These are phyloP conservation scores for Cercospora citrullina DNA, from an alignment of 2,329 filamentous ascomycete species.

Conservation along the genomic window DNA sequence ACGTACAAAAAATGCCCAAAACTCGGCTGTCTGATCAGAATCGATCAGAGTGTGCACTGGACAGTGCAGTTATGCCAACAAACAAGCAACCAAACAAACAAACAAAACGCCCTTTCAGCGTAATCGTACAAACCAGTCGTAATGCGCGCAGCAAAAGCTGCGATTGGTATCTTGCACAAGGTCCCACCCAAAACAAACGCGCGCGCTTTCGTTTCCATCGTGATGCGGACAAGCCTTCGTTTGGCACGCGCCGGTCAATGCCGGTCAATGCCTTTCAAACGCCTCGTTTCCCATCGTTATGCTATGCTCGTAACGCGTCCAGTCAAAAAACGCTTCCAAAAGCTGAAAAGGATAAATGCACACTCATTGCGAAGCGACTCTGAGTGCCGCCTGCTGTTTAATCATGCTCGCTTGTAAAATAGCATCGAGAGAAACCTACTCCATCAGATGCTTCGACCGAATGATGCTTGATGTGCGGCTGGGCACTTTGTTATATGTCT, in stretches of 20 bases:
- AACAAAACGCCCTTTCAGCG: neutral
- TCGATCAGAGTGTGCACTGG: neutral
- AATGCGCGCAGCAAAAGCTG: slow-evolving; percentile 13
- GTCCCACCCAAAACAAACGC: slow-evolving; percentile 2
- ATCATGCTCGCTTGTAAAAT: slow-evolving; percentile 12
- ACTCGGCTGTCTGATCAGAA: neutral
- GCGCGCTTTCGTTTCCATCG: slow-evolving; percentile 4
- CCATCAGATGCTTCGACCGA: slow-evolving; percentile 18
- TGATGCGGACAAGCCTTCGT: neutral
- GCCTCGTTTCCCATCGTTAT: slow-evolving; percentile 1
- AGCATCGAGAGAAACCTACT: slow-evolving; percentile 23
- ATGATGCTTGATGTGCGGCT: slow-evolving; percentile 14
- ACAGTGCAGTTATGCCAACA: neutral
- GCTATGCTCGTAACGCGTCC: slow-evolving; percentile 5
- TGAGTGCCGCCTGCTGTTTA: neutral
- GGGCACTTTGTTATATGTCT: slow-evolving; percentile 7
- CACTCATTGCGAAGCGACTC: slow-evolving; percentile 1
- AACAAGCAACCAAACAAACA: neutral
- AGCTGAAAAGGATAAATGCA: neutral
- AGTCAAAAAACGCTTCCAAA: slow-evolving; percentile 12
- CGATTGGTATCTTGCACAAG: slow-evolving; percentile 15
- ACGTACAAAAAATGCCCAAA: neutral
- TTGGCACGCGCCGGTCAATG: neutral
- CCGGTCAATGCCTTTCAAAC: neutral
- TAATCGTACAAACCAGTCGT: slow-evolving; percentile 11